Percentiles rank a stretch among this genome's conserved stretches.
Conservation (phyloP, 2,329 filamentous ascomycete genomes). For the Chrysoporthe cubensis region DNA sequence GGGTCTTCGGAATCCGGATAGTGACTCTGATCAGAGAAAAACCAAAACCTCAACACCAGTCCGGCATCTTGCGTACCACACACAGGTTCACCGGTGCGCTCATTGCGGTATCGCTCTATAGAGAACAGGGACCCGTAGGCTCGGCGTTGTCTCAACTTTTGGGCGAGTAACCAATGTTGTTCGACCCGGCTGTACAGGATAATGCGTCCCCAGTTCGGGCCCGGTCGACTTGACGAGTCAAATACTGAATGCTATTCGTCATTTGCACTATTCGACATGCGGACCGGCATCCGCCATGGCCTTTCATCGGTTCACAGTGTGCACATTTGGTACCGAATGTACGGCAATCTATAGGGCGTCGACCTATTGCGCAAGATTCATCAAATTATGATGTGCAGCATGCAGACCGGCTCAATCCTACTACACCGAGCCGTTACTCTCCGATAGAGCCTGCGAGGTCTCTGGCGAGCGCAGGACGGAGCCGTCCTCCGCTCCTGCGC, state of each 20-base stretch:
- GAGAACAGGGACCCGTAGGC: neutral
- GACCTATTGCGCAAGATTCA: neutral
- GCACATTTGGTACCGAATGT: neutral
- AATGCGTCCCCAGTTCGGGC: neutral
- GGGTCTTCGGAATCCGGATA: neutral
- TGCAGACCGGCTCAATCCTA: neutral
- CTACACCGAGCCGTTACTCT: neutral
- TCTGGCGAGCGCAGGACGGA: neutral
- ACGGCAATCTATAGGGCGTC: neutral
- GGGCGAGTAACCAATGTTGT: neutral
- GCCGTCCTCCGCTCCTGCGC: neutral
- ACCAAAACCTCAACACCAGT: neutral
- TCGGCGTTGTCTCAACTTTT: neutral
- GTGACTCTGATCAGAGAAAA: neutral
- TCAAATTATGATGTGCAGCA: neutral
- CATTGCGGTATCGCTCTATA: neutral
- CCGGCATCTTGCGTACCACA: neutral
- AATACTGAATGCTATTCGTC: constrained; percentile 7
- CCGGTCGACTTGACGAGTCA: neutral
- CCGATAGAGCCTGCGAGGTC: neutral
- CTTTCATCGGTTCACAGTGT: neutral
- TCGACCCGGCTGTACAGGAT: neutral
- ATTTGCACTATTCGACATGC: neutral
- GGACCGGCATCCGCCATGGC: neutral
- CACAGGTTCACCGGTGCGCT: neutral